Percentiles rank a stretch among this genome's conserved stretches.
phyloP scores from a whole-genome alignment of 768 basidiomycete species.

The Amanita subjunquillea region DNA sequence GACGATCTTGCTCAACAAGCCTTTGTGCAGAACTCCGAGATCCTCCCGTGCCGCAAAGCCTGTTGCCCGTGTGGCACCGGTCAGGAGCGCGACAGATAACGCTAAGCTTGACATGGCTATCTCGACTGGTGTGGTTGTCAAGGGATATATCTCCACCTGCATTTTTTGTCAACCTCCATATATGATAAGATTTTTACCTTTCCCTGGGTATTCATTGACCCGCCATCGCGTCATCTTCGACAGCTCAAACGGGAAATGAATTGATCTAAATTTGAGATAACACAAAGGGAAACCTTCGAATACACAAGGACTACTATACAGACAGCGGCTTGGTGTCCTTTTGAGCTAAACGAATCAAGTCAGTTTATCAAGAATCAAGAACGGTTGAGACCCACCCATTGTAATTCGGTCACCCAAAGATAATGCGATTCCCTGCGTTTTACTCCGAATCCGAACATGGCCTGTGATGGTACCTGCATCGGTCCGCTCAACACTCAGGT shows the following conservation, averaged over 20 bases:
- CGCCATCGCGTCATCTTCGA: not conserved
- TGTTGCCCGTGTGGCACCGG: not conserved
- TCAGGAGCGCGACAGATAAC: not conserved
- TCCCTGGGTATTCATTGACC: not conserved
- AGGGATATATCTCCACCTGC: not conserved
- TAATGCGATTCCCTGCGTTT: conserved; percentile 95
- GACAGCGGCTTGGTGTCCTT: conserved; percentile 28
- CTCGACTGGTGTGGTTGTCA: not conserved
- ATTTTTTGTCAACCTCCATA: not conserved
- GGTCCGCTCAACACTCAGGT: conserved; percentile 84
- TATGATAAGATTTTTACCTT: conserved; percentile 1
- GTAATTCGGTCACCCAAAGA: conserved; percentile 88
- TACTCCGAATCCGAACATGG: conserved; percentile 92
- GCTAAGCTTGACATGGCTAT: not conserved
- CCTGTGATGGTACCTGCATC: conserved; percentile 77
- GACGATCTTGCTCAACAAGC: too few relatives aligned
- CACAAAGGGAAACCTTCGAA: not conserved
- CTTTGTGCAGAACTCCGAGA: too few relatives aligned
- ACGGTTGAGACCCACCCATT: conserved; percentile 30
- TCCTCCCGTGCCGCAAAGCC: too few relatives aligned
- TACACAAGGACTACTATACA: conserved; percentile 15
- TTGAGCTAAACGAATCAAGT: conserved; percentile 20
- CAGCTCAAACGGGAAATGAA: conserved; percentile 1
- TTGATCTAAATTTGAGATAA: not conserved
- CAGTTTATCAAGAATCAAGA: not conserved